Conservation (phyloP, 2,329 filamentous ascomycete species). For the Cladosporium sp. region DNA sequence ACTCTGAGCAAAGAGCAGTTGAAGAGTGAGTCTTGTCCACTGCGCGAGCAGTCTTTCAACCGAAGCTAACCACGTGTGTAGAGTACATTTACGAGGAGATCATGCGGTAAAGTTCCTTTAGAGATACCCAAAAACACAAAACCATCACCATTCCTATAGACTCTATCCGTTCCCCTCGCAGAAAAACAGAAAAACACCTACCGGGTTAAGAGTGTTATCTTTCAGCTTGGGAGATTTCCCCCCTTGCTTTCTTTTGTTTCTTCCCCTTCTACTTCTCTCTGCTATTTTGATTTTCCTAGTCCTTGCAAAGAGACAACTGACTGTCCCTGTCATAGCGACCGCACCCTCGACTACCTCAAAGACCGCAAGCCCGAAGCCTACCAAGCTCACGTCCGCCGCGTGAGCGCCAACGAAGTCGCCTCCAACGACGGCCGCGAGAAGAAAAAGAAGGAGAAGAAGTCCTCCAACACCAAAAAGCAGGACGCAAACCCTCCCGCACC, state of each 20-base stretch:
- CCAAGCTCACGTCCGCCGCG: conserved; percentile 6
- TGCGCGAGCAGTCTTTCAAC: background rate
- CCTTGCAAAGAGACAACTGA: background rate
- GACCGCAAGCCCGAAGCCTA: conserved; percentile 4
- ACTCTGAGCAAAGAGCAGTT: conserved; percentile 98
- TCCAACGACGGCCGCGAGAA: background rate
- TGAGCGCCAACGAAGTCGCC: background rate
- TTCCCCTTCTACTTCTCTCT: background rate
- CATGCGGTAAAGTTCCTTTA: conserved; percentile 56
- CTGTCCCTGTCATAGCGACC: background rate
- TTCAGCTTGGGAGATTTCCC: too few species aligned
- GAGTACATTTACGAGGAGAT: conserved; percentile 96
- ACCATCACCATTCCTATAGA: conserved; percentile 16
- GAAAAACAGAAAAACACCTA: conserved; percentile 16
- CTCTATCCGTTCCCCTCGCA: conserved; percentile 15
- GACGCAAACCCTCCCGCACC: too few species aligned
- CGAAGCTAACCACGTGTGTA: conserved; percentile 26
- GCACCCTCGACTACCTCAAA: conserved; percentile 6
- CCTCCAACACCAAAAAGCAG: background rate
- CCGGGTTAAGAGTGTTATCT: background rate
- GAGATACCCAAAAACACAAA: conserved; percentile 15
- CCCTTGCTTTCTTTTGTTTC: background rate
- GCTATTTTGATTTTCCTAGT: too few species aligned
- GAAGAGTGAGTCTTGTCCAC: conserved; percentile 59
- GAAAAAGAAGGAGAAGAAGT: background rate